Percentiles rank a stretch among this genome's conserved stretches.
phyloP scores from a whole-genome alignment of 768 basidiomycete species.

The Termitomyces sp. region DNA sequence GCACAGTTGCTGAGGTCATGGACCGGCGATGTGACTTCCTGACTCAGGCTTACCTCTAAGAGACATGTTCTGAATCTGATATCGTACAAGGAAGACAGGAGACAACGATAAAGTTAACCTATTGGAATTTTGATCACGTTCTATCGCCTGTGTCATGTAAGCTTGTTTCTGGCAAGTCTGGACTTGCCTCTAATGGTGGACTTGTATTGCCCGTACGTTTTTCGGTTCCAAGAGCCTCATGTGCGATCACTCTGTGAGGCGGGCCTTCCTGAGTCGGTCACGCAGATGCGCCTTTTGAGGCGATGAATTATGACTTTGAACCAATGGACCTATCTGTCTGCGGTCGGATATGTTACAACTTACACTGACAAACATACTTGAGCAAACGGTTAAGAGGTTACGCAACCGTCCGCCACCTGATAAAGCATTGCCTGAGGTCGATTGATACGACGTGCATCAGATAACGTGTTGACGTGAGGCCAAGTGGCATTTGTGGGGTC shows the following conservation, averaged over 20 bases:
- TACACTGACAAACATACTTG: background rate
- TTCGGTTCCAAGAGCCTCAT: background rate
- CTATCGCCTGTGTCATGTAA: background rate
- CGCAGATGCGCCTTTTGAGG: background rate
- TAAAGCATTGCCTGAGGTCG: background rate
- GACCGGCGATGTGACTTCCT: background rate
- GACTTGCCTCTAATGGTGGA: background rate
- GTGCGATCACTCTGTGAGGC: background rate
- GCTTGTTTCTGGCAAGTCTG: background rate
- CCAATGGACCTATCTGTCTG: background rate
- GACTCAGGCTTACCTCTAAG: background rate
- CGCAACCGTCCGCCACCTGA: background rate
- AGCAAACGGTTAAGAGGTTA: background rate
- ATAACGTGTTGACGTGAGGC: background rate
- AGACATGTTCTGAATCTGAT: background rate
- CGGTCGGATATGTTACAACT: background rate
- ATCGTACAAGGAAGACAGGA: background rate
- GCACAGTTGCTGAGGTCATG: background rate
- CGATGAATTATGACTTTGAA: background rate
- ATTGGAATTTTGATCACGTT: background rate
- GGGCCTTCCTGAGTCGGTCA: background rate
- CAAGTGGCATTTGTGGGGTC: background rate
- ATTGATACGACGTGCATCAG: background rate
- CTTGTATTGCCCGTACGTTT: background rate
- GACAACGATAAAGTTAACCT: background rate